Base-by-base conservation (phyloP, 768 basidiomycete genomes). In the Fistulinella prunicolor region DNA sequence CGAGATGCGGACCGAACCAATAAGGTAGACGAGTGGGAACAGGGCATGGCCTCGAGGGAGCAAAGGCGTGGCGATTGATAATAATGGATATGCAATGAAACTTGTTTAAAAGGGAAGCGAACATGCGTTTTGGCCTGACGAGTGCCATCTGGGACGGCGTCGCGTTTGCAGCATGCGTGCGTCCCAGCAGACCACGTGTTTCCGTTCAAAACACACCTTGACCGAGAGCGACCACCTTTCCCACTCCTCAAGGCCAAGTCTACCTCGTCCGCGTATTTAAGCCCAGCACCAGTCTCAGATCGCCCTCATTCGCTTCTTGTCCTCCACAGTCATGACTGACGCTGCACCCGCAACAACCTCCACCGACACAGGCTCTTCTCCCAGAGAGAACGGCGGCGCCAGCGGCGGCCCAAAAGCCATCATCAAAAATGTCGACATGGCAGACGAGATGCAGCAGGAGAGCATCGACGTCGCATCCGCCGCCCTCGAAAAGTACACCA, bases 341-440 rank as follows among this genome's bases (percentile, higher is more conserved):
- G 82, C 85, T 66, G 77, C 75, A 61, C 76, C 75, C 48, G 79
- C 75, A 22, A 76, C 82, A 37, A 66, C 77, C 26, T 77, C 81
- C 49, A 74, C 76, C 59, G 81, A 85, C 56, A 69, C 76, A 46
- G 69, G 69, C 53, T 74, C 77, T 41, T 64, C 66, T 32, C 66
- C 76, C 37, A 68, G 60, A 58, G 72, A 73, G 47, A 61, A 62
- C 46, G 59, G 57, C 40, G 66, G 73, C 58, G 54, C 61, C 35
- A 48, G 53, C 14, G 75, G 75, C 14, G 75, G 75, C 30, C 80
- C 83, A 50, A 94, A 93, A 66, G 92, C 93, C 52, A 85, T 89
- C 73, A 92, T 97, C 64, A 96, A 96, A 74, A 93, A 89, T 63
- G 91, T 94, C 53, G 94, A 97, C 72, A 96, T 96, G 94, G 79